A percentile compares a stretch with the other conserved stretches of the same genome.
These are phyloP conservation scores for Beauveria brongniartii DNA, from an alignment of 2,329 filamentous ascomycete genomes.

Conservation along the genomic window DNA sequence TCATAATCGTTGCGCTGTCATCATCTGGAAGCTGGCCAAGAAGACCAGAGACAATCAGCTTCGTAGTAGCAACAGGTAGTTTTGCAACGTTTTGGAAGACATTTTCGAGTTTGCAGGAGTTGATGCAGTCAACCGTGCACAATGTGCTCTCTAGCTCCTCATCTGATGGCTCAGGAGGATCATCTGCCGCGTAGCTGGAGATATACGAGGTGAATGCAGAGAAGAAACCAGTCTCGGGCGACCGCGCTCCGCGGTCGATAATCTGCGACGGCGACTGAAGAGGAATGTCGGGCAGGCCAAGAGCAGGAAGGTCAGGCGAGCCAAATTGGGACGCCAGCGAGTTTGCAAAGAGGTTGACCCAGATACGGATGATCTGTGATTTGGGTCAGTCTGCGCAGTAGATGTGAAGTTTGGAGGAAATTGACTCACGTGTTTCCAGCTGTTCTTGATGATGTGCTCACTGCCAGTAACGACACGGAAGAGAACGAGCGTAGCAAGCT, in stretches of 20 bases:
- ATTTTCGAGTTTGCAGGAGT: constrained; percentile 75
- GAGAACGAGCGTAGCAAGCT: constrained; percentile 88
- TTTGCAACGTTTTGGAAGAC: constrained; percentile 71
- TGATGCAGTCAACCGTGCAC: constrained; percentile 89
- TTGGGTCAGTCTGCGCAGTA: constrained; percentile 26
- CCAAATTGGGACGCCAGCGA: constrained; percentile 82
- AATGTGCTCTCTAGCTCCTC: constrained; percentile 95
- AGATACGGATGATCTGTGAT: constrained; percentile 72
- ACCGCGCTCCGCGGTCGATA: constrained; percentile 75
- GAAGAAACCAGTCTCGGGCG: constrained; percentile 76
- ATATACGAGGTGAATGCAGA: constrained; percentile 95
- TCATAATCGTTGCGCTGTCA: constrained; percentile 66
- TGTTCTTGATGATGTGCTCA: constrained; percentile 65
- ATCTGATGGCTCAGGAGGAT: constrained; percentile 93
- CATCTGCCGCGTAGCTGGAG: constrained; percentile 96
- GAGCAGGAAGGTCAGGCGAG: constrained; percentile 48
- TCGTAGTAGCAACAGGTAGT: constrained; percentile 26
- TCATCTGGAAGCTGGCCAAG: constrained; percentile 83
- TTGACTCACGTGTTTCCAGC: constrained; percentile 69
- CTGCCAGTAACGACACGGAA: constrained; percentile 87
- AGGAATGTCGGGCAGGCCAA: constrained; percentile 74
- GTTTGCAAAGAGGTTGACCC: constrained; percentile 93
- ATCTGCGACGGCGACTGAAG: constrained; percentile 86
- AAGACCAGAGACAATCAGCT: constrained; percentile 54
- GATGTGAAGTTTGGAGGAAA: background rate